Percentiles rank a stretch among this genome's conserved stretches.
phyloP scores from a whole-genome alignment of 257 asterid species.

The Anisodus acutangulus region DNA sequence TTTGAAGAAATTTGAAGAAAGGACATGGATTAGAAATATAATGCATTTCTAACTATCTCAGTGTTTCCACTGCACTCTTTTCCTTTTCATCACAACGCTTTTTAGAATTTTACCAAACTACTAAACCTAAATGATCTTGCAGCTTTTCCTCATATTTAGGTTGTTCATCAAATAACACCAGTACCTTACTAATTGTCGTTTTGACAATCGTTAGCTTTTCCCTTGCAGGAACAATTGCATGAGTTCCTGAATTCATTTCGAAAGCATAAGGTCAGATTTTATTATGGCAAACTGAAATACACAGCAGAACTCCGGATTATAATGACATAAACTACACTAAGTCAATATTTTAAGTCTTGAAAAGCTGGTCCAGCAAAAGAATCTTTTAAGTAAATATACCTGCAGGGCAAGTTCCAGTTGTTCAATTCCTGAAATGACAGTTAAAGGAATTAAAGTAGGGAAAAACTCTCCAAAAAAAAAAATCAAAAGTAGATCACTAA shows the following conservation, averaged over 20 bases:
- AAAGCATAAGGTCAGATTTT: constrained; percentile 14
- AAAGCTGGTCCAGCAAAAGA: constrained; percentile 6
- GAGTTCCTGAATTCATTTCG: constrained; percentile 68
- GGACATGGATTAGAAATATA: too few relatives aligned
- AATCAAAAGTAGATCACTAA: not conserved
- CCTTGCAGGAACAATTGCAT: constrained; percentile 98
- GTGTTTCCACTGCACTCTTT: not conserved
- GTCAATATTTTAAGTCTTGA: not conserved
- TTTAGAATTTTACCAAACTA: not conserved
- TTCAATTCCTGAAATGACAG: constrained; percentile 72
- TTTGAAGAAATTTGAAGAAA: too few relatives aligned
- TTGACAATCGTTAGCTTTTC: constrained; percentile 90
- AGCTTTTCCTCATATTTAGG: constrained; percentile 16
- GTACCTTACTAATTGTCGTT: constrained; percentile 94
- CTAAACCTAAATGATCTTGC: constrained; percentile 14
- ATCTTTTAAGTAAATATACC: constrained; percentile 47
- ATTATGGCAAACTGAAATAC: constrained; percentile 26
- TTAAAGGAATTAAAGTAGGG: constrained; percentile 1
- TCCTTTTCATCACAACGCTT: not conserved
- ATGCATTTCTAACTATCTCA: too few relatives aligned
- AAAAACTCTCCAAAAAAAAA: not conserved
- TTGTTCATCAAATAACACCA: constrained; percentile 23
- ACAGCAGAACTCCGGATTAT: constrained; percentile 25
- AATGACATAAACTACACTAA: not conserved
- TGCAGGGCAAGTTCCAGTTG: constrained; percentile 94